A percentile compares a stretch with the other conserved stretches of the same genome.
Conservation (phyloP, 331 rosid species). For the Quercus phellos region DNA sequence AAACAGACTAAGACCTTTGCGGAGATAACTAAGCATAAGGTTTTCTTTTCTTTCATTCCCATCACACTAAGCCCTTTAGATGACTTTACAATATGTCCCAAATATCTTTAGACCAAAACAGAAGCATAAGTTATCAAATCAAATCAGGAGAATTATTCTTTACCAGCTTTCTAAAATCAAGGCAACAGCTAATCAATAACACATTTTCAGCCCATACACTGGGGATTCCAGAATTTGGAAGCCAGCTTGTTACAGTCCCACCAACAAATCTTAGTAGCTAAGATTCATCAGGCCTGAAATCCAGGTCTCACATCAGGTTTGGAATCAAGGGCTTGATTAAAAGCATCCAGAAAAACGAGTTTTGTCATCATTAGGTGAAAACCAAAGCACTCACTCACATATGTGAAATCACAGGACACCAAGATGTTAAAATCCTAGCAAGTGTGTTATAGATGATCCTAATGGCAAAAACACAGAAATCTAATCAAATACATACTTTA, state of each 20-base stretch:
- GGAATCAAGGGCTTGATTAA: background rate
- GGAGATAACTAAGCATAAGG: background rate
- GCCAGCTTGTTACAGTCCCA: background rate
- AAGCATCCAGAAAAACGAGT: background rate
- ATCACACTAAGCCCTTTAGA: background rate
- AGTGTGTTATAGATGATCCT: background rate
- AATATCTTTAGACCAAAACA: background rate
- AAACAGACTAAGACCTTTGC: background rate
- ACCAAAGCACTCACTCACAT: background rate
- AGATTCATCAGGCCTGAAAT: background rate
- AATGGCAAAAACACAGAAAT: background rate
- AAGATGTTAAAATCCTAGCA: background rate
- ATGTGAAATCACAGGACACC: background rate
- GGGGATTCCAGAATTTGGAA: background rate
- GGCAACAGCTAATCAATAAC: background rate
- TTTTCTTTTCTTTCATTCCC: background rate
- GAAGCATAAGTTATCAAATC: background rate
- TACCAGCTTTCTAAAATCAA: background rate
- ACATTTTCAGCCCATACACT: background rate
- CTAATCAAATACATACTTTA: background rate
- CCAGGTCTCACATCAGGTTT: background rate
- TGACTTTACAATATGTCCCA: background rate
- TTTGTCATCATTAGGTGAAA: background rate
- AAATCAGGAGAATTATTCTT: conserved; percentile 1
- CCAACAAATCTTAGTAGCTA: background rate